These are phyloP conservation scores for Ophiocordyceps unilateralis DNA, from an alignment of 2,329 filamentous ascomycete species.

Conservation along the genomic window DNA sequence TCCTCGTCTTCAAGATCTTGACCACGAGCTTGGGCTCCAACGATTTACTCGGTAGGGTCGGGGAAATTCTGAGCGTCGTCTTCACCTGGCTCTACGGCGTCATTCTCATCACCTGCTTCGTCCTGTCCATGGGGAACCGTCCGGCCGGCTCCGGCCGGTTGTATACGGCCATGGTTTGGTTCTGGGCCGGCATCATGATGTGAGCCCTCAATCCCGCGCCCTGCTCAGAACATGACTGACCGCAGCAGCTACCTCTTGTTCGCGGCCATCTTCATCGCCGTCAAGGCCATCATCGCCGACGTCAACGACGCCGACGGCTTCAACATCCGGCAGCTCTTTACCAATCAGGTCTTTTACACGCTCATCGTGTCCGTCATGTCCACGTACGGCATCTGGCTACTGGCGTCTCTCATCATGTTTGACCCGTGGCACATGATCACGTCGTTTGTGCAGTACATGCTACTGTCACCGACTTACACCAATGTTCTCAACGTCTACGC, in stretches of 20 bases:
- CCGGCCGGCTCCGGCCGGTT: constrained; percentile 86
- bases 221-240: too few species aligned
- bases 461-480: constrained; percentile 90
- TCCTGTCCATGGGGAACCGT: neutral
- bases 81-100: constrained; percentile 95
- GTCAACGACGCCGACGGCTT: constrained; percentile 45
- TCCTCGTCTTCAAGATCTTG: constrained; percentile 93
- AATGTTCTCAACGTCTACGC: constrained; percentile 98
- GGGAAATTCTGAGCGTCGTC: constrained; percentile 67
- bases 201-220: too few species aligned
- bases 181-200: constrained; percentile 93
- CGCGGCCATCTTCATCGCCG: constrained; percentile 85
- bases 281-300: constrained; percentile 64
- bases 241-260: constrained; percentile 80
- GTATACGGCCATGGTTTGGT: constrained; percentile 95
- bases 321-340: constrained; percentile 56
- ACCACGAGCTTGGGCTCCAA: constrained; percentile 64
- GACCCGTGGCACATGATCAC: constrained; percentile 64
- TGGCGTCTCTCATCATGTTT: constrained; percentile 91
- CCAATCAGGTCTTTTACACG: constrained; percentile 79
- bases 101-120: constrained; percentile 21
- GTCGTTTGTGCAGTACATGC: constrained; percentile 83
- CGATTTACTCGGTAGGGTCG: constrained; percentile 56
- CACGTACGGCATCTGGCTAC: constrained; percentile 83
- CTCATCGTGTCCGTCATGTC: constrained; percentile 83